These are phyloP conservation scores for Podila verticillata DNA, from an alignment of 192 early-diverging fungal genomes.

Conservation along the genomic window DNA sequence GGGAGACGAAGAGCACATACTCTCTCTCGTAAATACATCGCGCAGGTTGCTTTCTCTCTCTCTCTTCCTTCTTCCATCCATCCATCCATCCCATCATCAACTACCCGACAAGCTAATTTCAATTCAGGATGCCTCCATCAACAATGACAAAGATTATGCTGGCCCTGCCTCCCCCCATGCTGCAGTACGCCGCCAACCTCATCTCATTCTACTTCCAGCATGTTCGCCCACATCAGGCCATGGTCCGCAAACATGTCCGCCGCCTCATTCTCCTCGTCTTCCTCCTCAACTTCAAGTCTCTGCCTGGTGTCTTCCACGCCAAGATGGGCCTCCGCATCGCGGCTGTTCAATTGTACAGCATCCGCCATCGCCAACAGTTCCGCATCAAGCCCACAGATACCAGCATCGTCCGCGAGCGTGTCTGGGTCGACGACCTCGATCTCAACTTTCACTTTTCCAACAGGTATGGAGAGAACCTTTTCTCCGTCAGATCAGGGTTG, in stretches of 20 bases:
- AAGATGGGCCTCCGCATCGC: constrained; percentile 48
- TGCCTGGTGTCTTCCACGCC: constrained; percentile 41
- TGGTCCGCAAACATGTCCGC: constrained; percentile 36
- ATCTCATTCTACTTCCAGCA: constrained; percentile 52
- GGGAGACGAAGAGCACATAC: too few species aligned
- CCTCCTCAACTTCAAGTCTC: constrained; percentile 45
- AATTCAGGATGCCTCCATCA: constrained; percentile 36
- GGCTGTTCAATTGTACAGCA: constrained; percentile 31
- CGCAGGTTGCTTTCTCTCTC: too few species aligned
- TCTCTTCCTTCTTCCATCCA: neutral
- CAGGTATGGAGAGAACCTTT: constrained; percentile 8
- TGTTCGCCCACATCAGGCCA: constrained; percentile 35
- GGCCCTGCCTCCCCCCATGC: constrained; percentile 27
- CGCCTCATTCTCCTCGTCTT: constrained; percentile 30
- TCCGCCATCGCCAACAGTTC: constrained; percentile 33
- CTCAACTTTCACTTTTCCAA: constrained; percentile 51
- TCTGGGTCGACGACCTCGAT: constrained; percentile 47
- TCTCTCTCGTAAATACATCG: too few species aligned
- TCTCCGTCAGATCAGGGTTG: neutral
- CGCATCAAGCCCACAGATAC: constrained; percentile 46
- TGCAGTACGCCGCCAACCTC: constrained; percentile 46
- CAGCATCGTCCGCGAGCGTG: constrained; percentile 42
- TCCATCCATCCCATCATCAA: neutral
- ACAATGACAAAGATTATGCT: constrained; percentile 51
- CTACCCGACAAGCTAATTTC: neutral